Evolutionary conservation across 2,329 filamentous ascomycete species (phyloP).

Genomic region (Thielaviopsis musarum): DNA sequence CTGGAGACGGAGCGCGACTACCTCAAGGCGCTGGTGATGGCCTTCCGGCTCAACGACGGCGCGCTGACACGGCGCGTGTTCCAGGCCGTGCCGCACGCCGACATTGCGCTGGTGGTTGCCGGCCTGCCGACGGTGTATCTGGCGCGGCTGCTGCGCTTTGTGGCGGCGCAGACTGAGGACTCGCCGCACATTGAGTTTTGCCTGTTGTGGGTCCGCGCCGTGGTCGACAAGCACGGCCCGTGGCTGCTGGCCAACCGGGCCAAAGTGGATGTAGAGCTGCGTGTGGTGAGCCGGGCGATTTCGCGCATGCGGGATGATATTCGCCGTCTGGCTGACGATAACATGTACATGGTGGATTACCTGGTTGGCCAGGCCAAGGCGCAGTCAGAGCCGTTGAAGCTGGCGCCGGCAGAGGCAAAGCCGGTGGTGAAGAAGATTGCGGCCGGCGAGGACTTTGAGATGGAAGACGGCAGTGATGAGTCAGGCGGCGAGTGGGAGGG

Average conservation of each 20-base stretch:
- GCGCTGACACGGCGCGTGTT: constrained; percentile 73
- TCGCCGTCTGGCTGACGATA: constrained; percentile 68
- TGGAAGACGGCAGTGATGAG: constrained; percentile 23
- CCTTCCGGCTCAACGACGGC: constrained; percentile 83
- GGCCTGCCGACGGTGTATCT: constrained; percentile 76
- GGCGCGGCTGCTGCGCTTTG: constrained; percentile 66
- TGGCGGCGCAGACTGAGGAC: constrained; percentile 74
- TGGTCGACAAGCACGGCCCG: constrained; percentile 66
- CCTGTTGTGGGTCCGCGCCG: constrained; percentile 74
- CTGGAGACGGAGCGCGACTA: constrained; percentile 57
- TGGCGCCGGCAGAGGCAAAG: constrained; percentile 9
- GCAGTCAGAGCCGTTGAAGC: constrained; percentile 15
- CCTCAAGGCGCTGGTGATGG: constrained; percentile 88
- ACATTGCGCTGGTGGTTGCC: constrained; percentile 62
- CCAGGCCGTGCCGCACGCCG: constrained; percentile 57
- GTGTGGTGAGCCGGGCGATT: constrained; percentile 67
- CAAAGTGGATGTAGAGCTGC: constrained; percentile 67
- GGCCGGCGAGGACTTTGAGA: constrained; percentile 18
- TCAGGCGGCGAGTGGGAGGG: constrained; percentile 16
- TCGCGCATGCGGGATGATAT: constrained; percentile 68
- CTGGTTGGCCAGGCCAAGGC: constrained; percentile 36
- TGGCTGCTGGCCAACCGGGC: constrained; percentile 69
- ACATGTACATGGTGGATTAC: constrained; percentile 79
- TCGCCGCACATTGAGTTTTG: constrained; percentile 92
- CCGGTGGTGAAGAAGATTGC: constrained; percentile 13